Evolutionary conservation across 2,329 filamentous ascomycete genomes (phyloP).

Genomic region (Lasiodiplodia gonubiensis): DNA sequence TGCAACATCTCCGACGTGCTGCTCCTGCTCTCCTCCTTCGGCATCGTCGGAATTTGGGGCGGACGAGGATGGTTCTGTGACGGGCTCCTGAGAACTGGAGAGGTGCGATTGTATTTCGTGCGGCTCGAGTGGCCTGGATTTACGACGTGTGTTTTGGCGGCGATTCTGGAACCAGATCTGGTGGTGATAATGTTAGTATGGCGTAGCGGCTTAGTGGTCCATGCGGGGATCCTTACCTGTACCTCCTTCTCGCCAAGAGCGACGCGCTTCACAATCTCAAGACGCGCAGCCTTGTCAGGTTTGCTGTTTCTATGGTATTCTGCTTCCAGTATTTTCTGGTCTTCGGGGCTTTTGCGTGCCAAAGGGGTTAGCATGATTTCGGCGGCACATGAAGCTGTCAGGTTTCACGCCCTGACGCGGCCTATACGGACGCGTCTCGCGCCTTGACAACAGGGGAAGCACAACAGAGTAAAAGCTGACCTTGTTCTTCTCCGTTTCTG

Average conservation of each 20-base stretch:
- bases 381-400: background rate
- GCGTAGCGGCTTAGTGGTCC: conserved; percentile 1
- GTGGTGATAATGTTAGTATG: conserved; percentile 31
- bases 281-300: conserved; percentile 86
- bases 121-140: conserved; percentile 73
- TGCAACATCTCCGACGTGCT: conserved; percentile 13
- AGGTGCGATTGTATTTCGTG: conserved; percentile 36
- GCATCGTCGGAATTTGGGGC: conserved; percentile 29
- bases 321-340: conserved; percentile 85
- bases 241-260: conserved; percentile 94
- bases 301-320: conserved; percentile 86
- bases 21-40: conserved; percentile 33
- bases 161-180: conserved; percentile 99
- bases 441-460: background rate
- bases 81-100: conserved; percentile 10
- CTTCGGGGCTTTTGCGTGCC: conserved; percentile 59
- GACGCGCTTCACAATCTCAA: conserved; percentile 82
- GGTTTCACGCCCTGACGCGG: conserved; percentile 5
- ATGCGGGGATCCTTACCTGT: conserved; percentile 68
- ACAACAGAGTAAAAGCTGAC: conserved; percentile 46
- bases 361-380: conserved; percentile 4
- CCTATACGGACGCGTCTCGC: conserved; percentile 5
- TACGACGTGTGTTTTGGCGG: conserved; percentile 88
- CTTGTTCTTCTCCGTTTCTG: conserved; percentile 68
- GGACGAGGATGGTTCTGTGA: conserved; percentile 25